Conservation (phyloP, 192 early-diverging fungal genomes). For the Podila verticillata region DNA sequence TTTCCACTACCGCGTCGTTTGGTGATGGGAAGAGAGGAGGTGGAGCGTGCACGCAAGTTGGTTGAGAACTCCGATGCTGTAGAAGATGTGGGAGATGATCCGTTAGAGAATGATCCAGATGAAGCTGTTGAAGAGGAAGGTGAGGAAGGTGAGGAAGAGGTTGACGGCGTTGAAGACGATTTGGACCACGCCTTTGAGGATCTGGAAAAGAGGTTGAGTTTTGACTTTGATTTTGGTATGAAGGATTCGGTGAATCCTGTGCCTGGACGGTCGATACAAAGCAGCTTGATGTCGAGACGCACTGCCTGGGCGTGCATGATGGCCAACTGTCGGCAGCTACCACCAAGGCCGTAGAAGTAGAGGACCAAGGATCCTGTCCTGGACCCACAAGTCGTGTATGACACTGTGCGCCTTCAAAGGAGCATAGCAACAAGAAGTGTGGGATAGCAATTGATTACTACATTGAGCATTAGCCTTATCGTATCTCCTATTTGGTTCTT, state of each 20-base stretch:
- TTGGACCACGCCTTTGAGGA: neutral
- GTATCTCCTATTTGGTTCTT: no score
- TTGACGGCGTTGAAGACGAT: neutral
- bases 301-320: slow-evolving; percentile 42
- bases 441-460: neutral
- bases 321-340: slow-evolving; percentile 40
- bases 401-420: slow-evolving; percentile 18
- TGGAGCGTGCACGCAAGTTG: neutral
- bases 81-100: neutral
- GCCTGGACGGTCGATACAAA: slow-evolving; percentile 39
- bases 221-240: slow-evolving; percentile 1
- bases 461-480: neutral
- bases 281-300: slow-evolving; percentile 29
- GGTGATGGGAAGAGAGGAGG: neutral
- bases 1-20: neutral
- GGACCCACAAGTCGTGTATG: slow-evolving; percentile 37
- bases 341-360: slow-evolving; percentile 43
- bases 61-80: neutral
- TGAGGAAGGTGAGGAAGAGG: neutral
- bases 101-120: neutral
- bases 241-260: slow-evolving; percentile 43
- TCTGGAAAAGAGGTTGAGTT: slow-evolving; percentile 2
- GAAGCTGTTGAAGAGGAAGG: neutral
- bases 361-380: slow-evolving; percentile 24
- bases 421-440: neutral